Conservation (phyloP, 2,329 filamentous ascomycete species). For the Colletotrichum destructivum region DNA sequence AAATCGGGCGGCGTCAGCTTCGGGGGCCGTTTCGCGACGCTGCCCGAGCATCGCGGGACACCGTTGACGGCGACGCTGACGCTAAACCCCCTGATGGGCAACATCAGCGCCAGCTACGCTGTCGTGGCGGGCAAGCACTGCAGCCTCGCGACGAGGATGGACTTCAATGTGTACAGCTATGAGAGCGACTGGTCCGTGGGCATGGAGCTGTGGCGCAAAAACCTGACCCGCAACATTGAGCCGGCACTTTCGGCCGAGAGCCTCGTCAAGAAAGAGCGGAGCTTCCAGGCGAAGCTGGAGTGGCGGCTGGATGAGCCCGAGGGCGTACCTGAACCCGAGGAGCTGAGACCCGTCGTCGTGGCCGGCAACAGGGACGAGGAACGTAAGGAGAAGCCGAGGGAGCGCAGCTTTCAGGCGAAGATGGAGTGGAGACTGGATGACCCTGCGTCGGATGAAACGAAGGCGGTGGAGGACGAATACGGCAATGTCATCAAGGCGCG, state of each 20-base stretch:
- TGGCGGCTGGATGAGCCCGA: constrained; percentile 61
- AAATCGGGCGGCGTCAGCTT: constrained; percentile 94
- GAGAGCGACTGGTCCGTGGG: constrained; percentile 95
- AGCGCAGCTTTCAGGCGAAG: constrained; percentile 69
- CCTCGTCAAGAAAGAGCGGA: constrained; percentile 54
- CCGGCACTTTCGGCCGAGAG: constrained; percentile 41
- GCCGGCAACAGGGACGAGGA: not conserved
- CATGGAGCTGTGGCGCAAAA: constrained; percentile 90
- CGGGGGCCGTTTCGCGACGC: constrained; percentile 89
- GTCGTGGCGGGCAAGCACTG: constrained; percentile 88
- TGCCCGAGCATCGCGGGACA: constrained; percentile 85
- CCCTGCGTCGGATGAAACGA: constrained; percentile 48
- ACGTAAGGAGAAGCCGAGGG: constrained; percentile 45
- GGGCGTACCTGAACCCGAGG: not conserved
- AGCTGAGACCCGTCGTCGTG: not conserved
- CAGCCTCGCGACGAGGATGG: constrained; percentile 90
- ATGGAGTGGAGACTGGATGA: constrained; percentile 64
- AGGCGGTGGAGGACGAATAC: constrained; percentile 68
- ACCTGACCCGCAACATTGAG: constrained; percentile 31
- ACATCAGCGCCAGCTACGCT: constrained; percentile 91
- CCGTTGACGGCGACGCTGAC: constrained; percentile 95
- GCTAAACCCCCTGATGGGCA: constrained; percentile 94
- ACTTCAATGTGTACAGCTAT: constrained; percentile 99
- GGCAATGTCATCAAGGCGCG: constrained; percentile 91
- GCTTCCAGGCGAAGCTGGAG: constrained; percentile 65